Evolutionary conservation across 306 rosid genomes (phyloP).

Genomic region (Vicia sativa): DNA sequence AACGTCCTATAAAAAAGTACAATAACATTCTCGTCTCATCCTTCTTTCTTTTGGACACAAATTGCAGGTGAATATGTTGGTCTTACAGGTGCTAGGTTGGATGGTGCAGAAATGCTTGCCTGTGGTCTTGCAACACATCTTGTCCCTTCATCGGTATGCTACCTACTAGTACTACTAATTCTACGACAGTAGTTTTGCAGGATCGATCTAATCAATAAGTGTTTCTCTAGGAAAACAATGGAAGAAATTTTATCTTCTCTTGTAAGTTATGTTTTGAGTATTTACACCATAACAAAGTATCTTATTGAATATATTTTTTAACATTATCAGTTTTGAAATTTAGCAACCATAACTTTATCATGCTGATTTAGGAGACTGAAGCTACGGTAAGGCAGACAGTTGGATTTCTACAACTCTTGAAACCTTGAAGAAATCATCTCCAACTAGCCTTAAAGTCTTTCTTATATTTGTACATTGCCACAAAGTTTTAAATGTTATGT

Average conservation of each 20-base stretch:
- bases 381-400: conserved; percentile 48
- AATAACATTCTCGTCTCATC: background rate
- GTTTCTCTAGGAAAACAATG: conserved; percentile 74
- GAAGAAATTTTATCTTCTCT: conserved; percentile 81
- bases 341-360: conserved; percentile 35
- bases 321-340: conserved; percentile 18
- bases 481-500: conserved; percentile 14
- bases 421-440: conserved; percentile 71
- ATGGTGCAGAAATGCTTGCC: conserved; percentile 95
- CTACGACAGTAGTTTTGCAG: too few species aligned
- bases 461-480: conserved; percentile 69
- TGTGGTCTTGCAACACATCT: conserved; percentile 98
- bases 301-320: conserved; percentile 14
- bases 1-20: conserved; percentile 19
- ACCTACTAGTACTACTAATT: too few species aligned
- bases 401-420: conserved; percentile 72
- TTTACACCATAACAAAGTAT: background rate
- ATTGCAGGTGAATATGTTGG: conserved; percentile 94
- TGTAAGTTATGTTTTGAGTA: conserved; percentile 55
- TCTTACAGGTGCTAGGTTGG: conserved; percentile 87
- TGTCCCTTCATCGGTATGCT: conserved; percentile 67
- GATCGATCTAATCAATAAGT: conserved; percentile 71
- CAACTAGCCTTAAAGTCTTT: conserved; percentile 72
- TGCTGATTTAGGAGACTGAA: conserved; percentile 64
- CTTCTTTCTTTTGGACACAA: conserved; percentile 37